These are phyloP conservation scores for Sphaerulina musiva DNA, from an alignment of 2,329 filamentous ascomycete species.

Conservation along the genomic window DNA sequence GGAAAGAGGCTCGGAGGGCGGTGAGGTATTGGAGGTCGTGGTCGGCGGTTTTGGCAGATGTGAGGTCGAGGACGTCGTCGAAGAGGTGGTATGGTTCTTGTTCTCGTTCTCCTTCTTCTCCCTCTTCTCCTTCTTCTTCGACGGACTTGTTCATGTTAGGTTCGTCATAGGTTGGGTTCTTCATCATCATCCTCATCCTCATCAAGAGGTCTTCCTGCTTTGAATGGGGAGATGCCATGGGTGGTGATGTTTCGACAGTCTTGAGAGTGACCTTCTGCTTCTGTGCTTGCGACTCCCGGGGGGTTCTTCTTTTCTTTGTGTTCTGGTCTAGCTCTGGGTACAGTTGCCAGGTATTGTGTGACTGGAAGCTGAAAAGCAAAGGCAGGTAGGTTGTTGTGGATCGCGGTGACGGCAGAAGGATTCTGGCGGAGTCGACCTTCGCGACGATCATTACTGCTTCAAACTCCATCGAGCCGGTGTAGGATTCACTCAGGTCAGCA, in stretches of 20 bases:
- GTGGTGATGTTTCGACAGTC: too few relatives aligned
- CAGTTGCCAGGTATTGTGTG: neutral
- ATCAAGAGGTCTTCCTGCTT: neutral
- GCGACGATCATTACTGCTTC: neutral
- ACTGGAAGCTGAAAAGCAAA: neutral
- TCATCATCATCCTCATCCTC: too few relatives aligned
- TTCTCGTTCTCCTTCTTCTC: neutral
- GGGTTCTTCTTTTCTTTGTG: neutral
- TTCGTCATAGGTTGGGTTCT: neutral
- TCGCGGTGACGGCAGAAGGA: neutral
- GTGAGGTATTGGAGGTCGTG: conserved; percentile 37
- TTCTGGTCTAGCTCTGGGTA: neutral
- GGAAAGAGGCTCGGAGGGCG: conserved; percentile 34
- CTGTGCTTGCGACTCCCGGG: neutral
- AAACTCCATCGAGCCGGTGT: neutral
- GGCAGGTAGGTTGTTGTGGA: neutral
- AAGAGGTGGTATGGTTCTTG: conserved; percentile 30
- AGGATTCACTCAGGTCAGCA: neutral
- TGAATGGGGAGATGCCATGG: neutral
- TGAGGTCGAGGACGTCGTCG: conserved; percentile 33
- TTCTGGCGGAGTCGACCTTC: neutral
- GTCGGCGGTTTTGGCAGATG: conserved; percentile 34
- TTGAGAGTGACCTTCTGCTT: too few relatives aligned
- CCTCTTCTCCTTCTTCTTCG: too few relatives aligned
- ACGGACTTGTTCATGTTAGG: neutral